Percentiles rank a stretch among this genome's conserved stretches.
These are phyloP conservation scores for Lumnitzera racemosa DNA, from an alignment of 345 rosid species.

Conservation along the genomic window DNA sequence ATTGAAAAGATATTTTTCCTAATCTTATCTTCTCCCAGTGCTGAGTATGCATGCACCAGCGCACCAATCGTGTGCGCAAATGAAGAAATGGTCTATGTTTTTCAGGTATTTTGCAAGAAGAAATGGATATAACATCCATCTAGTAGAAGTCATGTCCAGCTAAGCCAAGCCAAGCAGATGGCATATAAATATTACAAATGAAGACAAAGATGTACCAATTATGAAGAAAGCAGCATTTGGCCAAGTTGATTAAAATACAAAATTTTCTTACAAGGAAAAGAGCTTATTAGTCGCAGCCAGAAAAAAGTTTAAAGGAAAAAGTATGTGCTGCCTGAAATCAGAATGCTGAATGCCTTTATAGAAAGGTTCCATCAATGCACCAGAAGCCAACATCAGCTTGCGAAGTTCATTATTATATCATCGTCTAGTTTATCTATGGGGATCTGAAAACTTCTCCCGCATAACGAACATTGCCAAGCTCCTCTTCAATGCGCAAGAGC, in stretches of 20 bases:
- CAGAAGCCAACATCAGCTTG: neutral
- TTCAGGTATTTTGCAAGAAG: no score
- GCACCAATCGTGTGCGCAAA: no score
- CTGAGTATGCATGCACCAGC: no score
- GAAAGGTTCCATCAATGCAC: conserved; percentile 6
- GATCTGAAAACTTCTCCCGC: conserved; percentile 90
- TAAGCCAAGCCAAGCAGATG: conserved; percentile 1
- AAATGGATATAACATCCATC: no score
- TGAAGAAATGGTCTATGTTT: no score
- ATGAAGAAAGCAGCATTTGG: no score
- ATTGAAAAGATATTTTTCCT: no score
- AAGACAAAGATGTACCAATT: neutral
- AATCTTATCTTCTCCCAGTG: no score
- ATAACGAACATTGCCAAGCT: conserved; percentile 73
- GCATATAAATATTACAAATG: conserved; percentile 1
- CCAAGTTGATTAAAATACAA: neutral
- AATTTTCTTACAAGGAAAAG: conserved; percentile 6
- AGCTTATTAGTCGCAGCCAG: neutral
- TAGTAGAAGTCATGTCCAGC: no score
- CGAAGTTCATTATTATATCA: neutral
- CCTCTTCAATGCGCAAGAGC: conserved; percentile 98
- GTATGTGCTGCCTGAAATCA: neutral
- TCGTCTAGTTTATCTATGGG: conserved; percentile 29
- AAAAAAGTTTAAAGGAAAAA: neutral
- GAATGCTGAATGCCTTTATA: neutral